Evolutionary conservation across 2,329 filamentous ascomycete species (phyloP), one percentile per base, ranked within the genome.

Genomic region (Mycogone perniciosa): DNA sequence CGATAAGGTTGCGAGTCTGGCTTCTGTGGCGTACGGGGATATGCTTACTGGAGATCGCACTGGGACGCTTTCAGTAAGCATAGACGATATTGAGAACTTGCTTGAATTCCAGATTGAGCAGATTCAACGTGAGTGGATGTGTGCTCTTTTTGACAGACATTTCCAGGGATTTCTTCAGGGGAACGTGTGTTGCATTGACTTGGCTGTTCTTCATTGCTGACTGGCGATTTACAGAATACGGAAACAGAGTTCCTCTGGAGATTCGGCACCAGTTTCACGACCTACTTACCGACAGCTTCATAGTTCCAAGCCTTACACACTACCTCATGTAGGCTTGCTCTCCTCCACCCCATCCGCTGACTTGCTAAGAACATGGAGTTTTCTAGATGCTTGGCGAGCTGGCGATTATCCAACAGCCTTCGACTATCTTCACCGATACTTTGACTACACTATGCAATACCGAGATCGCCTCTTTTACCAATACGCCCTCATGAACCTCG

Each of bases 371-470:
- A 38, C 10, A 10, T 20, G 31, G 58, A 89, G 85, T 59, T 97
- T 95, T 63, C 82, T 96, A 10, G 91, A 99, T 66, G 82, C 90
- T 1, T 97, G 91, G 92, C 82, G 86, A 64, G 84, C 89, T 4
- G 92, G 92, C 4, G 90, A 97, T 67, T 95, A 92, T 62, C 84
- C 88, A 9, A 89, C 88, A 1, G 87, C 93, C 0, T 93, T 96
- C 64, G 92, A 99, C 62, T 85, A 85, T 58, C 76, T 99, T 20
- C 91, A 97, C 66, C 85, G 89, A 46, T 99, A 96, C 67, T 99
- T 96, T 61, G 93, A 99, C 67, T 96, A 96, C 67, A 93, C 91
- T 1, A 90, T 95, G 82, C 87, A 93, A 61, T 87, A 84, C 58
- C 76, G 84, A 54, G 88, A 95, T 60, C 84, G 88, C 27, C 80